Evolutionary conservation across 2,329 filamentous ascomycete genomes (phyloP).

Genomic region (Alternaria metachromatica): DNA sequence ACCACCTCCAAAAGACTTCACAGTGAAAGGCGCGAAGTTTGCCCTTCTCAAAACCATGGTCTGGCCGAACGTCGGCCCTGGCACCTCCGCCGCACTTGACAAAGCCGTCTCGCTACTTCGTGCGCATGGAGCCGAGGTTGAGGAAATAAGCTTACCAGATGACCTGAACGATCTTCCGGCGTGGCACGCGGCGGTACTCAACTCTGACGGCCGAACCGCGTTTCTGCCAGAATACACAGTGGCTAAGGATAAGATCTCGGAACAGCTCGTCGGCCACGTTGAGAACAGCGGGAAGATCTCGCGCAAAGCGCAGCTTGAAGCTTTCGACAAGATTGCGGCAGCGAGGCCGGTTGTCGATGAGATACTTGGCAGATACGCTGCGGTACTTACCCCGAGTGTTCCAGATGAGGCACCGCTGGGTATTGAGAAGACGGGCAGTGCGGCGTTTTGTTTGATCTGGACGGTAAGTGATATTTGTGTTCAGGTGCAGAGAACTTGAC

Average conservation of each 20-base stretch:
- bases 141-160: conserved; percentile 62
- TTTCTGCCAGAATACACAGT: conserved; percentile 63
- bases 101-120: conserved; percentile 44
- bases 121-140: conserved; percentile 60
- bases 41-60: conserved; percentile 59
- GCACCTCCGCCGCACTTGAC: conserved; percentile 45
- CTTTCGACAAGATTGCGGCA: conserved; percentile 62
- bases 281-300: conserved; percentile 56
- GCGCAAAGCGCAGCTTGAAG: conserved; percentile 58
- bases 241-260: conserved; percentile 56
- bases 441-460: conserved; percentile 61
- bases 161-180: conserved; percentile 46
- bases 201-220: conserved; percentile 59
- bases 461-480: conserved; percentile 48
- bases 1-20: conserved; percentile 43
- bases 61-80: conserved; percentile 54
- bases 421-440: conserved; percentile 60
- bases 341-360: conserved; percentile 63
- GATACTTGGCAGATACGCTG: conserved; percentile 60
- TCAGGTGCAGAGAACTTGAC: not conserved
- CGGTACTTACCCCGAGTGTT: conserved; percentile 65
- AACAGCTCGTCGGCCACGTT: conserved; percentile 58
- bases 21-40: conserved; percentile 57
- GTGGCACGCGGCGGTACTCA: conserved; percentile 62
- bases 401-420: conserved; percentile 66